Base-by-base conservation (phyloP, 805 yeast species). In the Ogataea naganishii region DNA sequence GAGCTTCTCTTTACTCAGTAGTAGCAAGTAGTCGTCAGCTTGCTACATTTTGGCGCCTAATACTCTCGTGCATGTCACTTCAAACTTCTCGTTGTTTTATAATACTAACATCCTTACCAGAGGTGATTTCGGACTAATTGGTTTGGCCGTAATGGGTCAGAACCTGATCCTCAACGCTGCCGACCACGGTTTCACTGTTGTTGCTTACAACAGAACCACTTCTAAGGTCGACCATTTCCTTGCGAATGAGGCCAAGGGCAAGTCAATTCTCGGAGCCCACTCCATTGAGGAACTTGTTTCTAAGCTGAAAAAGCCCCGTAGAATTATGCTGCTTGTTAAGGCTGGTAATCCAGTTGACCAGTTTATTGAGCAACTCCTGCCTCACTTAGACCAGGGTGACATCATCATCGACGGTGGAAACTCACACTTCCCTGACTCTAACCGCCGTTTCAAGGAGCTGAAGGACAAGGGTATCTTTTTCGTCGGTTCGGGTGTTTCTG, bases 81-180 rank as follows among this genome's bases (percentile, higher is more conserved):
- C n/a, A n/a, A n/a, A n/a, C n/a, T n/a, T n/a, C n/a, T n/a, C n/a
- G n/a, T n/a, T n/a, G n/a, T n/a, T n/a, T n/a, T n/a, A n/a, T n/a
- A n/a, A n/a, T 33, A 31, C 46, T 42, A 38, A 37, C 44, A 26
- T 7, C 13, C n/a, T 22, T 15, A 10, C n/a, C 48, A 76, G 83
- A 59, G 92, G 89, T 72, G 98, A 89, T 79, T 78, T 89, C 63
- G 98, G 96, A 65, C 83, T 89, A 62, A 88, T 92, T 57, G 98
- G 98, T 61, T 75, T 89, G 75, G 98, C 98, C 80, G 98, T 89
- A 48, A 89, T 89, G 98, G 98, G 98, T 66, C 95, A 83, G 73
- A 89, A 89, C 76, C 71, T 89, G 74, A 85, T 89, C 60, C 74
- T 89, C 47, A 89, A 89, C 66, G 94, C 94, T 55, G 98, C 98